Percentiles rank a stretch among this genome's conserved stretches.
phyloP scores from a whole-genome alignment of 2,329 filamentous ascomycete genomes.

The Colletotrichum plurivorum region DNA sequence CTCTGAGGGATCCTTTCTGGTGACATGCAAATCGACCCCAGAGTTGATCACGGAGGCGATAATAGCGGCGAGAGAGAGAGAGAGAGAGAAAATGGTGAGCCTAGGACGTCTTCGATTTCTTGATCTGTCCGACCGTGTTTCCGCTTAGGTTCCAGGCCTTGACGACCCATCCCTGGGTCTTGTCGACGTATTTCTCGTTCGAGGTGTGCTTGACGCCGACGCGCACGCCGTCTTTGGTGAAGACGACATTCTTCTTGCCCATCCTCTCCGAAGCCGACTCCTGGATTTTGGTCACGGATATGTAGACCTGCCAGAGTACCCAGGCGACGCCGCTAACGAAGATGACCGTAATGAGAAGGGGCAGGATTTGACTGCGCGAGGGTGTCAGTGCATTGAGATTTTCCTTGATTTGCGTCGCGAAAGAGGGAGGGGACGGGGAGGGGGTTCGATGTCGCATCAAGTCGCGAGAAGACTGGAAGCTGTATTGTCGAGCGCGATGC shows the following conservation, averaged over 20 bases:
- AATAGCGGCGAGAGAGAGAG: neutral
- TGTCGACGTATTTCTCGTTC: conserved; percentile 80
- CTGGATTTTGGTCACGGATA: conserved; percentile 76
- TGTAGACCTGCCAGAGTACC: conserved; percentile 80
- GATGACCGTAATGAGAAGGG: conserved; percentile 75
- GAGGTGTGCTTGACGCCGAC: conserved; percentile 79
- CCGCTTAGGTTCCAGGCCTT: conserved; percentile 75
- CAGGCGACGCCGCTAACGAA: conserved; percentile 71
- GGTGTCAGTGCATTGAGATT: conserved; percentile 13
- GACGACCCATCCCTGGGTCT: conserved; percentile 77
- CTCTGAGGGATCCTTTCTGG: neutral
- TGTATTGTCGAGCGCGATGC: too few species aligned
- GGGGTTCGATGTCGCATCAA: too few species aligned
- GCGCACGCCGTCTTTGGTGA: conserved; percentile 81
- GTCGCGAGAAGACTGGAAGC: too few species aligned
- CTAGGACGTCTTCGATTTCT: conserved; percentile 16
- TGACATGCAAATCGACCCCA: neutral
- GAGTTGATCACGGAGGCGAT: neutral
- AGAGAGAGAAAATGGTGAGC: too few species aligned
- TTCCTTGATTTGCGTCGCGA: too few species aligned
- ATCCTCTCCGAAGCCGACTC: conserved; percentile 77
- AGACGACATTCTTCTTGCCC: conserved; percentile 81
- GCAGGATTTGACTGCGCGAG: conserved; percentile 70
- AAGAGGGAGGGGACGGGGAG: too few species aligned
- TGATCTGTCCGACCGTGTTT: conserved; percentile 38